Conservation (phyloP, 2,329 filamentous ascomycete species). For the Talaromyces sp. region DNA sequence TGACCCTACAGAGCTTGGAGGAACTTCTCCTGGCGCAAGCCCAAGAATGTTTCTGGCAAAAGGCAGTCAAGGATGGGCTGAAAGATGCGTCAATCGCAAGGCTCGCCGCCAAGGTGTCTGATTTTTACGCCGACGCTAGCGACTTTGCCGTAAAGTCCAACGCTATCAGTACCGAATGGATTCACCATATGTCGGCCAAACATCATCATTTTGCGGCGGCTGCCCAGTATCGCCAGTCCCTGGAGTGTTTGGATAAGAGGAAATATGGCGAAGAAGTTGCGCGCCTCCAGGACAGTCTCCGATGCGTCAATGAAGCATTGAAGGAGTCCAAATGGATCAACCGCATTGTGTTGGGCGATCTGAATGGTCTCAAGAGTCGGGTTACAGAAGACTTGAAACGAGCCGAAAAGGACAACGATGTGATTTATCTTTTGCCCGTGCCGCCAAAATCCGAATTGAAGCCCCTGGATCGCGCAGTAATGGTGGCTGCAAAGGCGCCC, state of each 20-base stretch:
- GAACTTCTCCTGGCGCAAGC: constrained; percentile 85
- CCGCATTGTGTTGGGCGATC: constrained; percentile 72
- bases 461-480: constrained; percentile 76
- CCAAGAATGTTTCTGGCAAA: constrained; percentile 98
- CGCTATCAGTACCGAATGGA: constrained; percentile 88
- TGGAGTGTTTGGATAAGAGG: constrained; percentile 86
- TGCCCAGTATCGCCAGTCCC: constrained; percentile 85
- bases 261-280: constrained; percentile 96
- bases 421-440: constrained; percentile 83
- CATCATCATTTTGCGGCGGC: constrained; percentile 96
- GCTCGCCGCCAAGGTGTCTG: constrained; percentile 82
- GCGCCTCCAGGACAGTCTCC: constrained; percentile 72
- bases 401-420: constrained; percentile 92
- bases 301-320: constrained; percentile 77
- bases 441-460: constrained; percentile 85
- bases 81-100: constrained; percentile 91
- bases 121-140: constrained; percentile 78
- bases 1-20: constrained; percentile 76
- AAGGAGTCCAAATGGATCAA: constrained; percentile 80
- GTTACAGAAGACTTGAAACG: constrained; percentile 84
- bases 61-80: constrained; percentile 87
- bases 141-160: constrained; percentile 86
- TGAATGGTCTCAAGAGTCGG: constrained; percentile 74
- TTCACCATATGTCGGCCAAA: constrained; percentile 95
- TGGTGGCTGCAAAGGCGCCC: constrained; percentile 76